These are phyloP conservation scores for Ophiostoma angusticollis DNA, from an alignment of 2,329 filamentous ascomycete species.

Conservation along the genomic window DNA sequence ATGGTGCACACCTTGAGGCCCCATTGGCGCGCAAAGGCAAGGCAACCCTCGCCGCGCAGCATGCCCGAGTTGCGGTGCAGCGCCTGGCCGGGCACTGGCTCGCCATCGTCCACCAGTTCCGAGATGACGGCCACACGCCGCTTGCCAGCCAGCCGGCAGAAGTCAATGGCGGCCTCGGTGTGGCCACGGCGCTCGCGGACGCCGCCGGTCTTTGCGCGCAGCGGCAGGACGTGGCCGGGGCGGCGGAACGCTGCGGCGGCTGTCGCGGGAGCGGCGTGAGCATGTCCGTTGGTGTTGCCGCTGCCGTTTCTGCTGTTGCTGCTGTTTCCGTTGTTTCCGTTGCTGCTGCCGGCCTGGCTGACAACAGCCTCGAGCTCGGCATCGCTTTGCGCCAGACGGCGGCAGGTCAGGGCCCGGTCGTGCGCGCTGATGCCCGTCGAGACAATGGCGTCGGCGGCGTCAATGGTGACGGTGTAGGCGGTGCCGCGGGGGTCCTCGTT, in stretches of 20 bases:
- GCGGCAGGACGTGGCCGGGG: conserved; percentile 81
- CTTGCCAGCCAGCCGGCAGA: conserved; percentile 77
- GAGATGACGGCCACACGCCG: conserved; percentile 68
- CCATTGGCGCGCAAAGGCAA: conserved; percentile 78
- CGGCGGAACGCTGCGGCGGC: conserved; percentile 54
- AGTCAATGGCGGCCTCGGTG: conserved; percentile 86
- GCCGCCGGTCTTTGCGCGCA: conserved; percentile 67
- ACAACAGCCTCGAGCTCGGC: conserved; percentile 8
- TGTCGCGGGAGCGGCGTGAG: conserved; percentile 32
- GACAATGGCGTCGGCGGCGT: conserved; percentile 58
- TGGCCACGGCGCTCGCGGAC: conserved; percentile 71
- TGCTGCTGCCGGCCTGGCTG: neutral
- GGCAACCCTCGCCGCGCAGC: conserved; percentile 79
- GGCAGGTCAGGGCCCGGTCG: conserved; percentile 73
- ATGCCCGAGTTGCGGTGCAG: conserved; percentile 62
- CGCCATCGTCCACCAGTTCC: conserved; percentile 81
- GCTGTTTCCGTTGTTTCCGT: neutral
- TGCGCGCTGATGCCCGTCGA: conserved; percentile 85
- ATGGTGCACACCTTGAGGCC: conserved; percentile 92
- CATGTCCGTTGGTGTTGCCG: neutral
- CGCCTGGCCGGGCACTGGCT: conserved; percentile 54
- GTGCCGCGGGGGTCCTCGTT: conserved; percentile 77
- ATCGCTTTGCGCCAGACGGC: conserved; percentile 47
- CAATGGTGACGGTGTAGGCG: conserved; percentile 84
- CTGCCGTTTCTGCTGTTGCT: neutral